Base-by-base conservation (phyloP, 441 rosid species). In the Aquilaria agallochum region DNA sequence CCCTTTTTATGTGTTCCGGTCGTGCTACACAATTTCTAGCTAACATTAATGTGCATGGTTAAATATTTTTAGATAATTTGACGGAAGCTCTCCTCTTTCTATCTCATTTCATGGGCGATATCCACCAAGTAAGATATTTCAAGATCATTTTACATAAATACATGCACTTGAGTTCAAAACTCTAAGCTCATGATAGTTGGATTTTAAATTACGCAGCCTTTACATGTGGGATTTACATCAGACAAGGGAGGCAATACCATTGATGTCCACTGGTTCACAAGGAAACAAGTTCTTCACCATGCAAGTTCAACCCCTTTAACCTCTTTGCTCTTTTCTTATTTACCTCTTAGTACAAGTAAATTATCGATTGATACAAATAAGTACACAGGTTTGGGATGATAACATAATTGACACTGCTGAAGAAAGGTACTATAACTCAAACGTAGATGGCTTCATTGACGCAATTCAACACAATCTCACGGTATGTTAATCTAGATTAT, bases 221-320 rank as follows among this genome's bases (percentile, higher is more conserved):
- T 90, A 33, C 98, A 90, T 74, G 94, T 83, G 56, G 80, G 89
- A 8, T 85, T 82, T 74, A 78, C 94, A 51, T 67, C 84, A 11
- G 97, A 93, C 68, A 86, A 50, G 52, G 98, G 98, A 64, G 98
- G 84, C 59, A 93, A 90, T 66, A 82, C 91, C 50, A 93, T 90
- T 40, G 80, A 88, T 51, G 89, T 93, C 53, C 95, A 76, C 60
- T 93, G 97, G 96, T 94, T 83, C 68, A 85, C 66, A 58, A 84
- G 95, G 75, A 81, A 90, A 68, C 73, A 72, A 75, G 79, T 73
- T 71, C 97, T 94, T 65, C 96, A 90, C 79, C 96, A 88, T 79
- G 98, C 86, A 58, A 79, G 88, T 65, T 47, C 31, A 31, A 40
- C 15, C 42, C 9, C 13, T 50, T 32, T 51, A 13, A 36, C 20